Percentiles rank a stretch among this genome's conserved stretches.
Conservation (phyloP, 331 rosid species). For the Phaseolus coccineus region DNA sequence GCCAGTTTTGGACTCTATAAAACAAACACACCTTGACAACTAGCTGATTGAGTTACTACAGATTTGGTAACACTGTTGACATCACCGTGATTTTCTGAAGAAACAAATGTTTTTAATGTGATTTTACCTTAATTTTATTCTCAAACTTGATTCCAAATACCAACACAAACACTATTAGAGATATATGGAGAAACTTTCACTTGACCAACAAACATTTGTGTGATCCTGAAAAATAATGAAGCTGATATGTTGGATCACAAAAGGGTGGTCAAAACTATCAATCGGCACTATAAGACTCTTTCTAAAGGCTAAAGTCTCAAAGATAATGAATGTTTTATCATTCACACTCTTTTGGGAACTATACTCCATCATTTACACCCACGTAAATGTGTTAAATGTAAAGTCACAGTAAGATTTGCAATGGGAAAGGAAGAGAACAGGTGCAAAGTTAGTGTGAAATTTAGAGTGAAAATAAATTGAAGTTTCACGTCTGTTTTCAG, state of each 20-base stretch:
- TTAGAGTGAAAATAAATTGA: background rate
- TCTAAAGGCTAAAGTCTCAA: background rate
- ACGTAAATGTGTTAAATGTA: background rate
- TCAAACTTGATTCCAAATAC: background rate
- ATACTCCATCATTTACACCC: background rate
- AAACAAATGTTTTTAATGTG: too few species aligned
- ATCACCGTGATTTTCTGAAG: background rate
- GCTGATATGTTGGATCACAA: background rate
- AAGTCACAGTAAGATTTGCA: background rate
- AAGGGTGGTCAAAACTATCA: background rate
- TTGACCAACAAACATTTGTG: background rate
- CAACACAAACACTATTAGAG: background rate
- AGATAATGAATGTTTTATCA: background rate
- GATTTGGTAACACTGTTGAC: background rate
- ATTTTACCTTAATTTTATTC: too few species aligned
- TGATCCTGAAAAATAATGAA: background rate
- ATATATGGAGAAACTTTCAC: background rate
- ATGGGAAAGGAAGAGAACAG: background rate
- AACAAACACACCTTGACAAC: background rate
- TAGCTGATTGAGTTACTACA: background rate
- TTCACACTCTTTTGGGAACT: background rate
- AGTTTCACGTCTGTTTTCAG: background rate
- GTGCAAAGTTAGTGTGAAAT: background rate
- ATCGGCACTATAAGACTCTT: background rate
- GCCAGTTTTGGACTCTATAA: background rate